Base-by-base conservation (phyloP, 805 yeast genomes). In the Saccharomycopsis sp. region DNA sequence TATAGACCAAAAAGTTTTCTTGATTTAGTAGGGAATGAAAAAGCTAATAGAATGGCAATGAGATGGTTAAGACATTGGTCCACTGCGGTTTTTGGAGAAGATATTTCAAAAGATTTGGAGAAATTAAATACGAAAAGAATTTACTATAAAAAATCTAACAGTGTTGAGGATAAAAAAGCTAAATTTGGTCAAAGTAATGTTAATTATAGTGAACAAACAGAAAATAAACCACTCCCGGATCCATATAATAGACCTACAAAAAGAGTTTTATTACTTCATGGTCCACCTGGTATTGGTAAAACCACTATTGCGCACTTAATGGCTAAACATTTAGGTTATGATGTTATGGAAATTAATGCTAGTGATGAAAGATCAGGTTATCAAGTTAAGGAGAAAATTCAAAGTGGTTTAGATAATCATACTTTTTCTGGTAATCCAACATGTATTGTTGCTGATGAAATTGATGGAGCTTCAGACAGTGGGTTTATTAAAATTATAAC, bases 281-380 rank as follows among this genome's bases (percentile, higher is more conserved):
- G 98, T 0, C 92, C 95, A 0, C 87, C 95, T 0, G 98, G 98
- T 2, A 68, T 81, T 14, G 98, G 98, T 8, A 89, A 89, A 55
- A 88, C 97, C 0, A 74, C 92, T 0, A 78, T 87, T 2, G 85
- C 89, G 0, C 96, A 88, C 53, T 73, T 86, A 1, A 69, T 87
- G 28, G 92, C 95, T 3, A 69, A 67, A 34, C 95, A 84, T 48
- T 71, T 83, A 30, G 94, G 94, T 0, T 89, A 82, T 55, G 74
- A 76, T 34, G 71, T 82, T 0, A 69, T 81, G 49, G 98, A 89
- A 52, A 70, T 89, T 45, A 89, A 89, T 60, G 95, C 97, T 4
- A 80, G 54, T 66, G 87, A 79, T 52, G 86, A 80, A 53, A 66
- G 89, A 46, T 70, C 80, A 0, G 84, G 81, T 0, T 58, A 58